Percentiles rank a stretch among this genome's conserved stretches.
Conservation (phyloP, 805 yeast genomes). For the Barnettozyma vustinii region DNA sequence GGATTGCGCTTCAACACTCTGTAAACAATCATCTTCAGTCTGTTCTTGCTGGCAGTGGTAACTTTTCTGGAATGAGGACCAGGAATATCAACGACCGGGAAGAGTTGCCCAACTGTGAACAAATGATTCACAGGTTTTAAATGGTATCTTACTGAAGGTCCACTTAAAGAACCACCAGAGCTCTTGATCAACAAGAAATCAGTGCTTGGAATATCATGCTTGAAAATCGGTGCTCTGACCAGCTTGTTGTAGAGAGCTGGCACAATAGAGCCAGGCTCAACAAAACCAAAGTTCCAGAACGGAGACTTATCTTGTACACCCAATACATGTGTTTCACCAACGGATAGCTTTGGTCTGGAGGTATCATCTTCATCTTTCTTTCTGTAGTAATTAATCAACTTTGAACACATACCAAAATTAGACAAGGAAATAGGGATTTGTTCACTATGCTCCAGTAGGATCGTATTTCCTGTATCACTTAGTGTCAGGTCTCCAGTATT, state of each 20-base stretch:
- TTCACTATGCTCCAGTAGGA: slow-evolving; percentile 85
- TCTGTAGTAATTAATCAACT: slow-evolving; percentile 87
- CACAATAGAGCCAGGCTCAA: slow-evolving; percentile 88
- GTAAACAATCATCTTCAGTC: slow-evolving; percentile 90
- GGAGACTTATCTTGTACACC: slow-evolving; percentile 97
- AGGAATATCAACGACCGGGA: slow-evolving; percentile 92
- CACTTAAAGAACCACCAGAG: slow-evolving; percentile 66
- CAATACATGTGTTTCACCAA: slow-evolving; percentile 92
- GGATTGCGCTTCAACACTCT: slow-evolving; percentile 76
- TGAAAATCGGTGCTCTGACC: slow-evolving; percentile 88
- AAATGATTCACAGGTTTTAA: slow-evolving; percentile 64
- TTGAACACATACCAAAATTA: slow-evolving; percentile 94
- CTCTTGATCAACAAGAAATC: slow-evolving; percentile 81
- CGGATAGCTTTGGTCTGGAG: slow-evolving; percentile 76
- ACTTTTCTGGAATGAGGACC: slow-evolving; percentile 97
- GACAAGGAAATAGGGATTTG: slow-evolving; percentile 79
- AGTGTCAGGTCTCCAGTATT: slow-evolving; percentile 70
- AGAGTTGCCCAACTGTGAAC: slow-evolving; percentile 86
- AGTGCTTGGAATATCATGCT: slow-evolving; percentile 71
- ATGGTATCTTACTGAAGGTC: slow-evolving; percentile 57
- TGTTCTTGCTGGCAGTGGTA: slow-evolving; percentile 84
- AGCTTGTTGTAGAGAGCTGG: slow-evolving; percentile 91
- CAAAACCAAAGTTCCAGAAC: slow-evolving; percentile 97
- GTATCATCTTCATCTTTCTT: slow-evolving; percentile 77
- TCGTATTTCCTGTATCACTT: slow-evolving; percentile 75